phyloP scores from a whole-genome alignment of 345 rosid genomes.

The Jatropha curcas region DNA sequence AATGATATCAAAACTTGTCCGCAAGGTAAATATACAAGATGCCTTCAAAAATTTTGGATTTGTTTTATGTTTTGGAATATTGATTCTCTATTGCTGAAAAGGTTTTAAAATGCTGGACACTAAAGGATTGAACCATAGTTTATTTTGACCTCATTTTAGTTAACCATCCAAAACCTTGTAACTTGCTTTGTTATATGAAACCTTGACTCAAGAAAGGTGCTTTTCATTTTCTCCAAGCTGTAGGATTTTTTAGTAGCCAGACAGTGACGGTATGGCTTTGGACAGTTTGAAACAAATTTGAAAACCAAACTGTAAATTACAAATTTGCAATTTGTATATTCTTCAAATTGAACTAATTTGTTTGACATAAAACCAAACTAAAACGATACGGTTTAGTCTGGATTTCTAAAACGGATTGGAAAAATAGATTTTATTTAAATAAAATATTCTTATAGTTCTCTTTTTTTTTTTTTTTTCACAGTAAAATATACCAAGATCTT shows the following conservation, averaged over 20 bases:
- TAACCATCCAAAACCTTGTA: background rate
- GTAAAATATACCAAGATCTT: too few relatives aligned
- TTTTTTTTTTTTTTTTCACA: too few relatives aligned
- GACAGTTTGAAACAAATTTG: too few relatives aligned
- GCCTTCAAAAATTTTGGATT: background rate
- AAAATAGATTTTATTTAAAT: too few relatives aligned
- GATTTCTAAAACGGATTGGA: too few relatives aligned
- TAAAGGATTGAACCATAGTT: slow-evolving; percentile 8
- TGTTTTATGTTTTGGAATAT: background rate
- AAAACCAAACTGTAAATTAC: too few relatives aligned
- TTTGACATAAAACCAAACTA: too few relatives aligned
- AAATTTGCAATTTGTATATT: too few relatives aligned
- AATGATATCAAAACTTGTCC: slow-evolving; percentile 77
- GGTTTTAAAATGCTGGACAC: background rate
- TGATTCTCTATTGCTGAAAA: background rate
- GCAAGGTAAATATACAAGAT: slow-evolving; percentile 51
- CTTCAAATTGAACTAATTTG: too few relatives aligned
- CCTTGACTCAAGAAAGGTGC: background rate
- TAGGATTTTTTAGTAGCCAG: background rate
- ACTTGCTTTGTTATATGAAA: background rate
- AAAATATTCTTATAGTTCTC: too few relatives aligned
- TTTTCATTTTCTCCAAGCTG: background rate
- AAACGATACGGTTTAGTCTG: too few relatives aligned
- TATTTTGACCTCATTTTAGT: background rate
- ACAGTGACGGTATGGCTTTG: too few relatives aligned